A percentile compares a stretch with the other conserved stretches of the same genome.
Evolutionary conservation across 306 rosid genomes (phyloP).

Genomic region (Canavalia gladiata): DNA sequence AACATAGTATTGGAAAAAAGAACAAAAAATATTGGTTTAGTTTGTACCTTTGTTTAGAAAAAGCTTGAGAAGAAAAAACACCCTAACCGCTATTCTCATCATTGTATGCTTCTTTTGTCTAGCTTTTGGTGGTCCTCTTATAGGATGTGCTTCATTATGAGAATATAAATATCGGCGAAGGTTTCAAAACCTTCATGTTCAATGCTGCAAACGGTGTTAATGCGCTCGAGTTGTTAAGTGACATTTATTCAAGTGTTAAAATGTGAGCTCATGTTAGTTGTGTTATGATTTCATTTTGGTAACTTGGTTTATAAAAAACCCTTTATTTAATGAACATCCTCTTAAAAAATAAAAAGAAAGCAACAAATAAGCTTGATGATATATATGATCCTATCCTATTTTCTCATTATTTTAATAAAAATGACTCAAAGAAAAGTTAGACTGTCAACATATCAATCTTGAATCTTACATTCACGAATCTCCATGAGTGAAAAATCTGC

Average conservation of each 20-base stretch:
- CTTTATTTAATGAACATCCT: not conserved
- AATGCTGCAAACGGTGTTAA: slow-evolving; percentile 8
- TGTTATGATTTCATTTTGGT: not conserved
- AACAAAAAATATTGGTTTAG: not conserved
- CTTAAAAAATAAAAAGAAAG: slow-evolving; percentile 6
- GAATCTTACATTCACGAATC: slow-evolving; percentile 1
- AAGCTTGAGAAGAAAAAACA: not conserved
- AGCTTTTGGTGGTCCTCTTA: not conserved
- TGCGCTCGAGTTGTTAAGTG: slow-evolving; percentile 13
- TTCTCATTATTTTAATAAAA: not conserved
- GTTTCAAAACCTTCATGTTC: not conserved
- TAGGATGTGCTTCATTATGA: not conserved
- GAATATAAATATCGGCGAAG: not conserved
- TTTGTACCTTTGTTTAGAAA: slow-evolving; percentile 27
- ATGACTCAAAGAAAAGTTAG: not conserved
- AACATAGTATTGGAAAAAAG: not conserved
- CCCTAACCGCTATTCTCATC: not conserved
- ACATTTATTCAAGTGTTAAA: not conserved
- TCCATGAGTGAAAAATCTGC: not conserved
- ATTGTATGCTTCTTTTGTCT: not conserved
- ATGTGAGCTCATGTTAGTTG: not conserved
- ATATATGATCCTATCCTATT: not conserved
- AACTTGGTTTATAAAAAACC: not conserved
- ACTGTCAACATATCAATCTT: not conserved
- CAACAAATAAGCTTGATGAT: not conserved